Evolutionary conservation across 2,329 filamentous ascomycete species (phyloP).

Genomic region (Samsoniella hepiali): DNA sequence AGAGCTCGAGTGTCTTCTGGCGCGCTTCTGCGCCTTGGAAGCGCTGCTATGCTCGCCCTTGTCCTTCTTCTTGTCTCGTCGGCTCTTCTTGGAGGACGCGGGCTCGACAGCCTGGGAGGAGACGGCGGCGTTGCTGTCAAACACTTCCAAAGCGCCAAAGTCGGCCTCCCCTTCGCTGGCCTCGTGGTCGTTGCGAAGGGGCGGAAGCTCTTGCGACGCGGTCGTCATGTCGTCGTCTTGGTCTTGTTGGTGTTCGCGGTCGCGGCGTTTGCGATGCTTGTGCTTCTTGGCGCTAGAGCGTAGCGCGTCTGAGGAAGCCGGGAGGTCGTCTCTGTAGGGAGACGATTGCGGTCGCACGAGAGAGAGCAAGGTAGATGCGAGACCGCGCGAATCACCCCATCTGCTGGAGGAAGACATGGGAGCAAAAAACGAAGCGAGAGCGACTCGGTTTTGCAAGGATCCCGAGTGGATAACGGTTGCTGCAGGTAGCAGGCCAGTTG

Average conservation of each 20-base stretch:
- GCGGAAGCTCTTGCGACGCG: constrained; percentile 19
- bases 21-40: constrained; percentile 21
- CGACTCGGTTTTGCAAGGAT: constrained; percentile 10
- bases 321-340: constrained; percentile 25
- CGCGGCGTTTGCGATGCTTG: constrained; percentile 19
- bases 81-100: constrained; percentile 27
- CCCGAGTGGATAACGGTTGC: constrained; percentile 6
- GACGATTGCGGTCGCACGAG: constrained; percentile 29
- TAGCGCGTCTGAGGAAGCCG: constrained; percentile 6
- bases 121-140: constrained; percentile 37
- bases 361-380: constrained; percentile 32
- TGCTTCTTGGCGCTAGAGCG: constrained; percentile 18
- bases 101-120: constrained; percentile 27
- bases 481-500: not conserved
- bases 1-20: constrained; percentile 16
- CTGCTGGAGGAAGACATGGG: constrained; percentile 30
- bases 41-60: constrained; percentile 23
- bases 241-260: constrained; percentile 1
- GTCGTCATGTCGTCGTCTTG: constrained; percentile 20
- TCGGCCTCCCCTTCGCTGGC: constrained; percentile 28
- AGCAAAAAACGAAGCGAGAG: constrained; percentile 23
- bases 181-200: constrained; percentile 22
- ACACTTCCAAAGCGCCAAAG: constrained; percentile 38
- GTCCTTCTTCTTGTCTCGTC: constrained; percentile 29
- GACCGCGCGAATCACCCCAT: constrained; percentile 33